phyloP scores from a whole-genome alignment of 139 green algal genomes.

The Desmodesmus armatus region DNA sequence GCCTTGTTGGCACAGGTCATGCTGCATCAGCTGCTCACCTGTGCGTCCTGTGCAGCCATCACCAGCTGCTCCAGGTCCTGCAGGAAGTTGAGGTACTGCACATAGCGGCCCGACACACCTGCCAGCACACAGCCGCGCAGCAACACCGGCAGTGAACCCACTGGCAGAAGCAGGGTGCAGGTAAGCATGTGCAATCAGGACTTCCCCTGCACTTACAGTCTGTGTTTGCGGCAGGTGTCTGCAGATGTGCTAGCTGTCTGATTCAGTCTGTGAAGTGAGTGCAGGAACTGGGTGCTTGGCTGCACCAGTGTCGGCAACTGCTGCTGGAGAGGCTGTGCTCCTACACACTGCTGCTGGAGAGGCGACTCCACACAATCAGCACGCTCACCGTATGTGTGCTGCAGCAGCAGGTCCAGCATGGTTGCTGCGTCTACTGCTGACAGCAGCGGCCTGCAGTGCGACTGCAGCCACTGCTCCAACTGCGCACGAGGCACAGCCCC shows the following conservation, averaged over 20 bases:
- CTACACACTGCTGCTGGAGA: too few relatives aligned
- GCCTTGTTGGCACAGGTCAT: background rate
- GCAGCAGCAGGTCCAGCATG: slow-evolving; percentile 60
- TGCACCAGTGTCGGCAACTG: too few relatives aligned
- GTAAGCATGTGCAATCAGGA: too few relatives aligned
- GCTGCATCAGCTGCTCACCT: slow-evolving; percentile 11
- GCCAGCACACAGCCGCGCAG: background rate
- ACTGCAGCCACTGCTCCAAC: slow-evolving; percentile 63
- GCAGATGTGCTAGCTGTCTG: too few relatives aligned
- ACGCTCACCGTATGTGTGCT: slow-evolving; percentile 55
- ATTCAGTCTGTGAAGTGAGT: too few relatives aligned
- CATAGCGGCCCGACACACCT: slow-evolving; percentile 44
- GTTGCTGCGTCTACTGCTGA: slow-evolving; percentile 54
- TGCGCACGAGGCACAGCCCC: slow-evolving; percentile 57
- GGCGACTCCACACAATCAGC: background rate
- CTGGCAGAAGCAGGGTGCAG: background rate
- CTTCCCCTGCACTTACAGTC: too few relatives aligned
- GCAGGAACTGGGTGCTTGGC: too few relatives aligned
- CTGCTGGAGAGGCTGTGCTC: too few relatives aligned
- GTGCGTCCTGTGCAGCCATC: background rate
- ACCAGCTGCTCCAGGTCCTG: slow-evolving; percentile 31
- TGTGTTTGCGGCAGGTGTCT: too few relatives aligned
- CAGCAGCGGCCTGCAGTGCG: slow-evolving; percentile 49
- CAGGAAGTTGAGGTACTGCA: slow-evolving; percentile 40
- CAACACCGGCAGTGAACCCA: background rate